phyloP scores from a whole-genome alignment of 768 basidiomycete genomes.

The Mycena vulgaris region DNA sequence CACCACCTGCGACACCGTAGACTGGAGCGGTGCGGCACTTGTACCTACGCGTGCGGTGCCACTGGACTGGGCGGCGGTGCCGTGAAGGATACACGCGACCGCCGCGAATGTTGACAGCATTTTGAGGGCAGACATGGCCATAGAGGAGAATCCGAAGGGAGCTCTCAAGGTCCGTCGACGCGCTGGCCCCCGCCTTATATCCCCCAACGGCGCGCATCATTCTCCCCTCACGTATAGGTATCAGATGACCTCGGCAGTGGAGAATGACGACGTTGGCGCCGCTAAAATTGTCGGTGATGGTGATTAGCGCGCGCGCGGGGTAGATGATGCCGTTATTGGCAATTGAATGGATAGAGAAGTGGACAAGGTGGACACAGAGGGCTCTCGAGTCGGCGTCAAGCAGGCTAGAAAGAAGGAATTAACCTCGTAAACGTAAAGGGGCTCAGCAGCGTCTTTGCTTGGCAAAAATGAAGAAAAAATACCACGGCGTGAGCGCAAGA shows the following conservation, averaged over 20 bases:
- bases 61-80: slow-evolving; percentile 15
- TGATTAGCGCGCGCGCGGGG: not conserved
- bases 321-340: too few species aligned
- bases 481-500: too few species aligned
- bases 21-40: not conserved
- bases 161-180: slow-evolving; percentile 15
- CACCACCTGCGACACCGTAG: slow-evolving; percentile 22
- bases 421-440: too few species aligned
- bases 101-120: slow-evolving; percentile 23
- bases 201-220: slow-evolving; percentile 7
- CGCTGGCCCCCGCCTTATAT: slow-evolving; percentile 16
- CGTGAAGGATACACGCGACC: slow-evolving; percentile 15
- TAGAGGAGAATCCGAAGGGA: slow-evolving; percentile 6
- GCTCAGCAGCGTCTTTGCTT: too few species aligned
- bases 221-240: not conserved
- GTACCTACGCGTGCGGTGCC: not conserved
- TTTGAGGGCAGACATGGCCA: slow-evolving; percentile 20
- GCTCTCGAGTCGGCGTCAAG: too few species aligned
- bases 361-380: too few species aligned
- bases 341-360: too few species aligned
- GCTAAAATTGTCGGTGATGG: not conserved
- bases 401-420: too few species aligned
- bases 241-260: not conserved
- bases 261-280: not conserved
- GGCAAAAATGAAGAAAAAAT: too few species aligned